Percentiles rank a stretch among this genome's conserved stretches.
These are phyloP conservation scores for Phytopythium boreale DNA, from an alignment of 352 stramenopile species.

Conservation along the genomic window DNA sequence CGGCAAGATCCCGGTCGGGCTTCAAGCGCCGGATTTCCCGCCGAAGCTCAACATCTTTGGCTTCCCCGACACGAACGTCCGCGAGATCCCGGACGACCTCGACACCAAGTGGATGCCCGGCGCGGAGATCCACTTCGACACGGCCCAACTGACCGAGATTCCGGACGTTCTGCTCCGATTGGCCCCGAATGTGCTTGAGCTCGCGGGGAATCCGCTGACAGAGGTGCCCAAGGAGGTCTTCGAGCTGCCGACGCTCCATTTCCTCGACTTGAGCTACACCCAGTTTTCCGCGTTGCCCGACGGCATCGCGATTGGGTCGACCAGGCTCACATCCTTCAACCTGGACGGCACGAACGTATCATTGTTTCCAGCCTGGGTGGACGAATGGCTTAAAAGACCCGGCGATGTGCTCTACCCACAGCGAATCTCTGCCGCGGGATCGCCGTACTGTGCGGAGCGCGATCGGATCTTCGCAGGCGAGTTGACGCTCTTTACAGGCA, in stretches of 20 bases:
- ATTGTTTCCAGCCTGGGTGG: slow-evolving; percentile 4
- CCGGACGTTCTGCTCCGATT: neutral
- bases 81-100: neutral
- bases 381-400: neutral
- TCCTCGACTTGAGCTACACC: slow-evolving; percentile 2
- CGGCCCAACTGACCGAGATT: neutral
- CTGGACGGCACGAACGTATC: slow-evolving; percentile 8
- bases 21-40: neutral
- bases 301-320: neutral
- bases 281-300: neutral
- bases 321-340: neutral
- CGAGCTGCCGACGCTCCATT: neutral
- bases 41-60: neutral
- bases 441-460: slow-evolving; percentile 16
- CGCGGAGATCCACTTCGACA: neutral
- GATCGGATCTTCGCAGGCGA: slow-evolving; percentile 13
- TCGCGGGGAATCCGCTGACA: slow-evolving; percentile 6
- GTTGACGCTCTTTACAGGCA: slow-evolving; percentile 7
- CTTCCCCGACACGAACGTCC: neutral
- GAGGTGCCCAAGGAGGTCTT: neutral
- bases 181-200: neutral
- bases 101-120: neutral
- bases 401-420: slow-evolving; percentile 2
- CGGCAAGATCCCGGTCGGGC: neutral
- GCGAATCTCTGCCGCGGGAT: neutral